phyloP scores from a whole-genome alignment of 192 early-diverging fungal species.

The Rhizoclosmatium sp. region DNA sequence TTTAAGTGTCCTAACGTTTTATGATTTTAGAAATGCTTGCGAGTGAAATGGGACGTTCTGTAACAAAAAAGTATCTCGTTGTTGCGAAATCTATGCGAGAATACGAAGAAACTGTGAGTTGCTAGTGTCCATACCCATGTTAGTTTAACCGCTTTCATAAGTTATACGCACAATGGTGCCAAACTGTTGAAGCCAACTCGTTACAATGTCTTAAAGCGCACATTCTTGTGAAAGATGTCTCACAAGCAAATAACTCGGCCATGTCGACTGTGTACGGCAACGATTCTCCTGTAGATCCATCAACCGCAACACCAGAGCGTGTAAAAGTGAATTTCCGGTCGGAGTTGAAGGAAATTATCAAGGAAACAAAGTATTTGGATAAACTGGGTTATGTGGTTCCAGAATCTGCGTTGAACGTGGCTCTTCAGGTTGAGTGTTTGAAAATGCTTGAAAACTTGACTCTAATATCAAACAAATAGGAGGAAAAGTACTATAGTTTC shows the following conservation, averaged over 20 bases:
- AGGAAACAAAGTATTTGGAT: conserved; percentile 72
- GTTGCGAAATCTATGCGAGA: conserved; percentile 69
- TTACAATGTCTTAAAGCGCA: conserved; percentile 63
- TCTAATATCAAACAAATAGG: conserved; percentile 42
- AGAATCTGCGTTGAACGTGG: conserved; percentile 68
- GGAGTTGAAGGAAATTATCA: conserved; percentile 67
- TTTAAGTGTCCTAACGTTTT: neutral
- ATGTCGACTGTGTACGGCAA: neutral
- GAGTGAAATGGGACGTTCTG: conserved; percentile 64
- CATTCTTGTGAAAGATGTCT: conserved; percentile 54
- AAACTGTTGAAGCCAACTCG: conserved; percentile 63
- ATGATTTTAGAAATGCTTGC: conserved; percentile 61
- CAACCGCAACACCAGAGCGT: conserved; percentile 42
- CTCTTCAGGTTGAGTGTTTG: conserved; percentile 54
- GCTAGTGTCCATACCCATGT: neutral
- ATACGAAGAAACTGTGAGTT: conserved; percentile 62
- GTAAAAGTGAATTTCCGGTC: conserved; percentile 63
- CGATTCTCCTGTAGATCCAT: neutral
- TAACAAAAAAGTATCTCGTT: conserved; percentile 66
- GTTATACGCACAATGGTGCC: conserved; percentile 65
- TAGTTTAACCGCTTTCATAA: conserved; percentile 22
- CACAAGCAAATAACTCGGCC: conserved; percentile 1
- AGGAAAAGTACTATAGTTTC: conserved; percentile 66
- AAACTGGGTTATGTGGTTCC: conserved; percentile 64
- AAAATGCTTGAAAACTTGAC: neutral